A percentile compares a stretch with the other conserved stretches of the same genome.
These are phyloP conservation scores for Diaporthe longicolla DNA, from an alignment of 2,329 filamentous ascomycete genomes.

Conservation along the genomic window DNA sequence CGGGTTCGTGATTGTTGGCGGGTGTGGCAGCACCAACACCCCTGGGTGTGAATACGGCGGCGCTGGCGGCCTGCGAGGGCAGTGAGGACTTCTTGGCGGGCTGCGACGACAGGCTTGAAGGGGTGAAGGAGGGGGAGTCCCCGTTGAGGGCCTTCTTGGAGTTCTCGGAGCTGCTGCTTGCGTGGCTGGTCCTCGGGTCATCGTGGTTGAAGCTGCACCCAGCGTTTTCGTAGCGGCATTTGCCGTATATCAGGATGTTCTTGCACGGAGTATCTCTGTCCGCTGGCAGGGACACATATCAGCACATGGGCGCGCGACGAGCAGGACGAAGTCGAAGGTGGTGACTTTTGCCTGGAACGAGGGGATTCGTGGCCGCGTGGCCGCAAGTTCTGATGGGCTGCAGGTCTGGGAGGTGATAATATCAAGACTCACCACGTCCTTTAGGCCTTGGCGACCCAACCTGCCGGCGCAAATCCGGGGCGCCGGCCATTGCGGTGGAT, in stretches of 20 bases:
- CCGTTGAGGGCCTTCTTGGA: constrained; percentile 88
- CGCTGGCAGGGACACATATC: constrained; percentile 33
- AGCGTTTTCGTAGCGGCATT: constrained; percentile 92
- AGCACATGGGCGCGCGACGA: constrained; percentile 32
- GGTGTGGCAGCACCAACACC: constrained; percentile 61
- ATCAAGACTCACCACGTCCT: constrained; percentile 63
- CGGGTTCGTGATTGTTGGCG: constrained; percentile 58
- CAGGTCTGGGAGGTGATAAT: constrained; percentile 23
- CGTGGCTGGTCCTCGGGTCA: constrained; percentile 52
- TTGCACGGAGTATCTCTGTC: constrained; percentile 93
- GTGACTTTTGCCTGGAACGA: constrained; percentile 30
- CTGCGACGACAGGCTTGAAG: constrained; percentile 60
- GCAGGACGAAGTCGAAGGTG: neutral
- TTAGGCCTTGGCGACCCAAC: constrained; percentile 71
- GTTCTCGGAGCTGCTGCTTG: constrained; percentile 38
- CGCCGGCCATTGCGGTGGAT: constrained; percentile 40
- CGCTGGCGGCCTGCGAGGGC: constrained; percentile 90
- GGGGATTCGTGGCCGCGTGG: constrained; percentile 6
- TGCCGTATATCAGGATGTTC: constrained; percentile 93
- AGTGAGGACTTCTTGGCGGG: constrained; percentile 80
- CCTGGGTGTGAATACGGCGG: constrained; percentile 86
- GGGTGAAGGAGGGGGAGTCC: constrained; percentile 96
- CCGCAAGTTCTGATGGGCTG: neutral
- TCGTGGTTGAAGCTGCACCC: constrained; percentile 94
- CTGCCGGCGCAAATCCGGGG: constrained; percentile 63